These are phyloP conservation scores for Chytriomyces sp. DNA, from an alignment of 192 early-diverging fungal species.

Conservation along the genomic window DNA sequence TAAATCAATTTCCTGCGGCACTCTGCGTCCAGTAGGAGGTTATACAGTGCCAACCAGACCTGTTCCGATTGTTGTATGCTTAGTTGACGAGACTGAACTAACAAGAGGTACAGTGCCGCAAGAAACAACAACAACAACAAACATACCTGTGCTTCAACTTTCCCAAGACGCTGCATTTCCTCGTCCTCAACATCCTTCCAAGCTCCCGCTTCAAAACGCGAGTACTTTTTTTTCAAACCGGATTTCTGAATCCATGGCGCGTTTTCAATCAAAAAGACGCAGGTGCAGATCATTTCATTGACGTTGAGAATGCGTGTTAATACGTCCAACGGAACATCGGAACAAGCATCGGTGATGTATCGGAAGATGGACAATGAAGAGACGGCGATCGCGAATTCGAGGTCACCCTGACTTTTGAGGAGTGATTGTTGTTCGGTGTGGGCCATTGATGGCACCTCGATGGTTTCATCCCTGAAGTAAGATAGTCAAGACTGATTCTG, in stretches of 20 bases:
- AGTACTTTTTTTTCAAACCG: conserved; percentile 20
- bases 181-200: conserved; percentile 50
- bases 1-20: conserved; percentile 52
- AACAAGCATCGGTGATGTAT: conserved; percentile 44
- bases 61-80: background rate
- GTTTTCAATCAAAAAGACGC: conserved; percentile 45
- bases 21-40: conserved; percentile 52
- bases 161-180: conserved; percentile 40
- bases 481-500: background rate
- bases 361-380: conserved; percentile 50
- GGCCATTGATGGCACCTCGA: background rate
- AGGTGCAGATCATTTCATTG: conserved; percentile 44
- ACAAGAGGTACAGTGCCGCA: background rate
- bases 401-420: conserved; percentile 28
- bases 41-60: conserved; percentile 58
- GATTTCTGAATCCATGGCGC: conserved; percentile 48
- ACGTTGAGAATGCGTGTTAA: conserved; percentile 43
- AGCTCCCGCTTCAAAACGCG: conserved; percentile 43
- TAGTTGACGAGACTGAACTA: background rate
- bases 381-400: conserved; percentile 48
- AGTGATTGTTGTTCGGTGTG: conserved; percentile 6
- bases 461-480: background rate
- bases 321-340: conserved; percentile 42
- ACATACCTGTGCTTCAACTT: conserved; percentile 55
- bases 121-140: background rate